A percentile compares a stretch with the other conserved stretches of the same genome.
phyloP scores from a whole-genome alignment of 1,139 yeast genomes.

The Debaryomyces robertsiae region DNA sequence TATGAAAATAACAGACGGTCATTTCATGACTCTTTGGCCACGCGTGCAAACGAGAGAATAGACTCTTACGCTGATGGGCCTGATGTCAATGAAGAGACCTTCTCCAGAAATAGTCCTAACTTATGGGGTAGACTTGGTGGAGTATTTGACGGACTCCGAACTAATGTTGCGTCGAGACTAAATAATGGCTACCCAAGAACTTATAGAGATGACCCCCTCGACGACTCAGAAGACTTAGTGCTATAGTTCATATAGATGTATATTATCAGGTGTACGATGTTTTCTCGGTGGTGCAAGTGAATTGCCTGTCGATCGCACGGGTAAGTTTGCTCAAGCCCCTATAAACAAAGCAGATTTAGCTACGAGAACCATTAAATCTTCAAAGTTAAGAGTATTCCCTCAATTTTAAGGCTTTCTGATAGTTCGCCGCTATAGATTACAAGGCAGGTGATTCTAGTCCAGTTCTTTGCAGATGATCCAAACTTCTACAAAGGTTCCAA shows the following conservation, averaged over 20 bases:
- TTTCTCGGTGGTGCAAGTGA: background rate
- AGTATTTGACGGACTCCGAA: constrained; percentile 26
- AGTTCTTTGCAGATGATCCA: constrained; percentile 2
- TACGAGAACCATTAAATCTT: too few relatives aligned
- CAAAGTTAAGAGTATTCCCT: too few relatives aligned
- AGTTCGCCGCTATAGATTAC: background rate
- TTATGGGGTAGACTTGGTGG: constrained; percentile 32
- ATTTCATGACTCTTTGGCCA: constrained; percentile 27
- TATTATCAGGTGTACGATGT: background rate
- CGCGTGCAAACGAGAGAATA: constrained; percentile 15
- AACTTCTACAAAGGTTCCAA: constrained; percentile 1
- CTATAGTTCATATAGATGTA: constrained; percentile 2
- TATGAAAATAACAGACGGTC: constrained; percentile 33
- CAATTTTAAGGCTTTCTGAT: background rate
- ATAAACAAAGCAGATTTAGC: background rate
- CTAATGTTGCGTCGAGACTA: constrained; percentile 20
- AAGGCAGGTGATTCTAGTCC: constrained; percentile 1
- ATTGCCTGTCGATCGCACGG: constrained; percentile 5
- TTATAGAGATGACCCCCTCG: constrained; percentile 24
- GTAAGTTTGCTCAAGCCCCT: background rate
- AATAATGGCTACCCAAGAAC: constrained; percentile 16
- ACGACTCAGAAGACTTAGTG: constrained; percentile 12
- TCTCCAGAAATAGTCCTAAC: background rate
- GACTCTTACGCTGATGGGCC: constrained; percentile 14
- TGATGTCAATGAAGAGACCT: background rate